These are phyloP conservation scores for Ampelocalamus luodianensis DNA, from an alignment of 176 grass and related monocot genomes.

Conservation along the genomic window DNA sequence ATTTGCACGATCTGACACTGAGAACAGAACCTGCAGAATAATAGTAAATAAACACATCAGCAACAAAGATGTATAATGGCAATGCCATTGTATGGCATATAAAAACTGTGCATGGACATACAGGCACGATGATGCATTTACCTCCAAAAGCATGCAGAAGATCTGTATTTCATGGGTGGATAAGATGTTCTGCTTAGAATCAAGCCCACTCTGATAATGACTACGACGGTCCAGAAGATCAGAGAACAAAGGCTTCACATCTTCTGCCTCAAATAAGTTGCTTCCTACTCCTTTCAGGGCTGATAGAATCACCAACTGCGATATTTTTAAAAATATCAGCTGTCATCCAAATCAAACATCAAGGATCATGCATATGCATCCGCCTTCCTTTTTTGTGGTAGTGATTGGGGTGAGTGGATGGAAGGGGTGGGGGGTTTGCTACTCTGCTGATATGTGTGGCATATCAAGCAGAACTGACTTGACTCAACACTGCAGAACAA, in stretches of 20 bases:
- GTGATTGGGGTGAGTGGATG: background rate
- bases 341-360: background rate
- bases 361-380: conserved; percentile 17
- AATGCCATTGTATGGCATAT: background rate
- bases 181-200: conserved; percentile 49
- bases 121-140: conserved; percentile 26
- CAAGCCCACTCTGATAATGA: conserved; percentile 40
- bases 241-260: conserved; percentile 64
- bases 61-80: conserved; percentile 26
- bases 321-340: conserved; percentile 26
- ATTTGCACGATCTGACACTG: conserved; percentile 42
- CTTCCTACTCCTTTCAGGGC: conserved; percentile 84
- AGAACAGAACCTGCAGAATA: conserved; percentile 59
- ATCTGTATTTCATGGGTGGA: conserved; percentile 66
- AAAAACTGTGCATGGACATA: background rate
- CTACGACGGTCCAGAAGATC: conserved; percentile 60
- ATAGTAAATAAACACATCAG: conserved; percentile 18
- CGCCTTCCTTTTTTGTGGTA: conserved; percentile 9
- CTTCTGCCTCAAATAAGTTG: conserved; percentile 66
- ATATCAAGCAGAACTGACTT: conserved; percentile 24
- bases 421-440: background rate
- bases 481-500: conserved; percentile 35
- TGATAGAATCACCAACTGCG: conserved; percentile 77
- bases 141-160: conserved; percentile 93
- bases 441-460: background rate